Base-by-base conservation (phyloP, 75 land plant species). In the Adiantum capillusveneris region DNA sequence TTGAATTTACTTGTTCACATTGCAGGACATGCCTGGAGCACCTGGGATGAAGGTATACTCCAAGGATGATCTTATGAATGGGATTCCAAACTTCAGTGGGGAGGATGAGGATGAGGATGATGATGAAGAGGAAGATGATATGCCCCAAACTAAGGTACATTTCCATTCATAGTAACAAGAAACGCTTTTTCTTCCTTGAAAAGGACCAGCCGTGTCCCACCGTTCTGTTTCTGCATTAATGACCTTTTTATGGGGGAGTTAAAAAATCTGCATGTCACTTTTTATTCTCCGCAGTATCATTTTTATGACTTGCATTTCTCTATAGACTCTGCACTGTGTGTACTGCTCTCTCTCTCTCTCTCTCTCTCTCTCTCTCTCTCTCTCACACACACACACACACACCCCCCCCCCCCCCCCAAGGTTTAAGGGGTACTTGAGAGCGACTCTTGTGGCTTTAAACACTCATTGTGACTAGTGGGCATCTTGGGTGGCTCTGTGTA, bases 11-110 rank as follows among this genome's bases (percentile, higher is more conserved):
- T n/a, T n/a, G 14, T 41, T 41, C 14, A 41, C 43, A 24, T n/a
- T 43, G 49, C 75, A 94, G 98, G 98, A 84, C 57, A 76, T 94
- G 81, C 98, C 98, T 46, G 98, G 98, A 56, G 96, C 96, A 61
- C 85, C 90, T 31, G 65, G 69, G 56, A 94, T 94, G 98, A 81
- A 94, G 68, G 84, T 90, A 85, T 90, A 79, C 50, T 94, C 98
- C 6, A 81, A 83, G 57, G 98, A 94, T 7, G 96, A 94, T 31
- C 66, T 94, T 56, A 59, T 81, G 77, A 91, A 82, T 51, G 63
- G 63, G 44, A 76, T 70, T 62, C 68, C 68, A 1, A 71, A 72
- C 50, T 58, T 71, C 44, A 80, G 59, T 11, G 69, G 59, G 59
- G 89, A 80, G 29, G 82, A 75, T 52, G 88, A 62, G n/a, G 95